Base-by-base conservation (phyloP, 1,139 yeast species). In the Yamadazyma triangularis region DNA sequence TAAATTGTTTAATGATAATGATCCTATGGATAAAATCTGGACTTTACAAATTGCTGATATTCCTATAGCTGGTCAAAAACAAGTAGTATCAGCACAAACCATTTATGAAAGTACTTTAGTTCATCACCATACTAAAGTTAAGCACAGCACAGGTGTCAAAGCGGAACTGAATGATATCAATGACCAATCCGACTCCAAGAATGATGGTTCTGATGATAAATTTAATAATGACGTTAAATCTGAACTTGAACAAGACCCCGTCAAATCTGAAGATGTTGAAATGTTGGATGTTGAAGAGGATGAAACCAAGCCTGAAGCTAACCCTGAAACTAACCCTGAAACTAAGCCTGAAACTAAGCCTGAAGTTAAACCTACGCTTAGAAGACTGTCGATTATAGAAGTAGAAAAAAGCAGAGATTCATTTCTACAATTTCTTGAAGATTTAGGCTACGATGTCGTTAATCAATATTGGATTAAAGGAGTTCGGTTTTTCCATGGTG, bases 31-130 rank as follows among this genome's bases (percentile, higher is more conserved):
- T 56, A 44, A 51, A 35, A 51, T 44, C 23, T 84, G 95, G 94
- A 70, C 80, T 1, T 47, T 87, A 18, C 83, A 78, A 42, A 68
- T 83, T 14, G 65, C 79, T 7, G 96, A 88, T 57, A 81, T 87
- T 11, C 96, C 96, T 1, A 80, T 84, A 21, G 95, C 94, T 4
- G 96, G 96, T 7, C 84, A 74, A 75, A 49, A 72, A 71, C 58
- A 80, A 70, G 40, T 71, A 64, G 28, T 79, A 72, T 57, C 61
- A 25, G 71, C 70, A 8, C 96, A 87, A 50, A 74, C 86, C 11
- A 70, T 85, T 10, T 70, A 79, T 40, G 87, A 82, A 47, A 70
- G 89, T 20, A 75, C 82, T 1, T 58, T 86, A 30, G 67, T 65
- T 1, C 73, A 67, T 39, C 64, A 66, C 20, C 72, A 66, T 39